A percentile compares a stretch with the other conserved stretches of the same genome.
phyloP scores from a whole-genome alignment of 108 stramenopile species.

The Stephanodiscus triporus region DNA sequence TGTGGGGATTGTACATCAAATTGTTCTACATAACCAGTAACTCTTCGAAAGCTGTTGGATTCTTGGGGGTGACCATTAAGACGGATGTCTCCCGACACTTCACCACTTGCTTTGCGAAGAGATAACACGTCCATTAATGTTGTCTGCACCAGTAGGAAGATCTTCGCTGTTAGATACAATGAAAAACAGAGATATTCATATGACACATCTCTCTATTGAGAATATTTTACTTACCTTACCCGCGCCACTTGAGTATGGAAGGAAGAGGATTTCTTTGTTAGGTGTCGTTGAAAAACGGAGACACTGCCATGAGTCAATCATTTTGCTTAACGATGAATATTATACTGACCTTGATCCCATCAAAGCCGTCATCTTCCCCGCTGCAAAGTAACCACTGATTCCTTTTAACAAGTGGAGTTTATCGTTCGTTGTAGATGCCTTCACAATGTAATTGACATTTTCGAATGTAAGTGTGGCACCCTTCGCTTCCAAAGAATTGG shows the following conservation, averaged over 20 bases:
- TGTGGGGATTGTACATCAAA: conserved; percentile 81
- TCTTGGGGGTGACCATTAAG: conserved; percentile 86
- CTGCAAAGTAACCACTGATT: conserved; percentile 58
- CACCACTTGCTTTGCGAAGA: conserved; percentile 83
- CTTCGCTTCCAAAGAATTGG: conserved; percentile 14
- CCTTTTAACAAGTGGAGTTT: conserved; percentile 66
- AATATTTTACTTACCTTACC: conserved; percentile 3
- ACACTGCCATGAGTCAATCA: neutral
- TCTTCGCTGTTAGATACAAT: neutral
- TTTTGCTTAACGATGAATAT: conserved; percentile 1
- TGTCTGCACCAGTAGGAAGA: conserved; percentile 39
- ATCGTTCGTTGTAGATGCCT: conserved; percentile 60
- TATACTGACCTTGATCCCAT: conserved; percentile 41
- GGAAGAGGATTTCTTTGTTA: neutral
- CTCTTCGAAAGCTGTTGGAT: conserved; percentile 59
- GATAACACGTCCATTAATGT: conserved; percentile 79
- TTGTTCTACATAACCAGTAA: conserved; percentile 91
- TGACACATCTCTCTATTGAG: neutral
- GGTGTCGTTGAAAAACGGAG: neutral
- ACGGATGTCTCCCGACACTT: conserved; percentile 74
- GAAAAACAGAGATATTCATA: neutral
- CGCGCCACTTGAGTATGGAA: neutral
- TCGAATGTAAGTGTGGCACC: conserved; percentile 68
- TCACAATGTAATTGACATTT: conserved; percentile 63
- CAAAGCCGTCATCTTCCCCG: conserved; percentile 76